phyloP scores from a whole-genome alignment of 23 red algal genomes.

The Pyropia yezoensis region DNA sequence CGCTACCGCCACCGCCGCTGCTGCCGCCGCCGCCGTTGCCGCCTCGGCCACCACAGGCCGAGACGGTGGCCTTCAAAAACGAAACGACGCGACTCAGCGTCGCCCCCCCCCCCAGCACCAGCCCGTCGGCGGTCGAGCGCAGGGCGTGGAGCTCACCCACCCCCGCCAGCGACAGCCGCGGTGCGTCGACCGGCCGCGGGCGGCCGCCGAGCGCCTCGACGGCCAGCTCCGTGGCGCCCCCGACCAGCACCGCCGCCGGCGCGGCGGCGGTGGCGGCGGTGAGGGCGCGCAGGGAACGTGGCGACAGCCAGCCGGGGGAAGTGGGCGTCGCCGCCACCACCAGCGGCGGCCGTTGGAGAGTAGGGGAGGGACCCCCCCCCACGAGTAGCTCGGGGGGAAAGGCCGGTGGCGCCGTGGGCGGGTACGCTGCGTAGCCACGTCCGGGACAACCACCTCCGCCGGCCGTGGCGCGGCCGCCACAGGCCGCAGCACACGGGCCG shows the following conservation, averaged over 20 bases:
- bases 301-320: slow-evolving; percentile 20
- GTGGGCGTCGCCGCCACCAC: not conserved
- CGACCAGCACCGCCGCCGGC: slow-evolving; percentile 35
- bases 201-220: slow-evolving; percentile 37
- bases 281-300: slow-evolving; percentile 14
- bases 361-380: slow-evolving; percentile 3
- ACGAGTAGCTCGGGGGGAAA: slow-evolving; percentile 33
- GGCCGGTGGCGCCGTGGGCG: not conserved
- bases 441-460: no score
- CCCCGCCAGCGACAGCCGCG: slow-evolving; percentile 10
- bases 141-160: slow-evolving; percentile 31
- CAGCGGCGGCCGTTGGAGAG: not conserved
- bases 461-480: no score
- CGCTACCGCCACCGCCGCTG: no score
- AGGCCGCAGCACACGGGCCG: not conserved
- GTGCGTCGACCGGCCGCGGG: not conserved
- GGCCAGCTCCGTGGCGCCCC: slow-evolving; percentile 68
- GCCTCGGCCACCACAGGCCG: not conserved
- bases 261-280: not conserved
- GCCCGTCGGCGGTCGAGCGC: slow-evolving; percentile 9
- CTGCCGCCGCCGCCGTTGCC: no score
- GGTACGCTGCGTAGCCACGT: not conserved
- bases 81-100: slow-evolving; percentile 30
- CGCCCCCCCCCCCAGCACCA: slow-evolving; percentile 38
- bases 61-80: slow-evolving; percentile 1